A percentile compares a stretch with the other conserved stretches of the same genome.
phyloP scores from a whole-genome alignment of 176 grass and related monocot genomes.

The Phoenix roebelenii region DNA sequence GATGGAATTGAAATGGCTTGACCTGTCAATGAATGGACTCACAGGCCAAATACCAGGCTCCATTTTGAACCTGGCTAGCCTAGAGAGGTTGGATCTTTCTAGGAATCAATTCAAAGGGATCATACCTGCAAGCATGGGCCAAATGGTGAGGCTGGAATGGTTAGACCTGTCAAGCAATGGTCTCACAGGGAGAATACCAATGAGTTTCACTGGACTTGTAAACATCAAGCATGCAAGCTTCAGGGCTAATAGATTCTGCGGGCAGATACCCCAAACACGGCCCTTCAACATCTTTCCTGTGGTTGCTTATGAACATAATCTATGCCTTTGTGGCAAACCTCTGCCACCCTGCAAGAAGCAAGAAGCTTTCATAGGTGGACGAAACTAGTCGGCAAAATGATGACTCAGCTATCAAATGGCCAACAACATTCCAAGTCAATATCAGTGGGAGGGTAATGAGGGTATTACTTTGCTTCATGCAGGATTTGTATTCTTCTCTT shows the following conservation, averaged over 20 bases:
- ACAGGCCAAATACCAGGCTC: conserved; percentile 57
- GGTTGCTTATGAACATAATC: conserved; percentile 61
- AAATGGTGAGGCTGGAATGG: conserved; percentile 42
- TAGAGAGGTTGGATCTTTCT: conserved; percentile 57
- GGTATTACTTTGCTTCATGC: not conserved
- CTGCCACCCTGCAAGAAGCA: conserved; percentile 57
- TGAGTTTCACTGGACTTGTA: conserved; percentile 28
- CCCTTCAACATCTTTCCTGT: conserved; percentile 54
- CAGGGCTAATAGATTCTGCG: conserved; percentile 57
- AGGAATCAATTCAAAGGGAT: conserved; percentile 41
- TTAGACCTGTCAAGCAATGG: conserved; percentile 45
- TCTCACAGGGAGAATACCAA: conserved; percentile 60
- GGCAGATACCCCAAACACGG: conserved; percentile 46
- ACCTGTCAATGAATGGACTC: conserved; percentile 48
- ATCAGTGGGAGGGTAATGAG: not conserved
- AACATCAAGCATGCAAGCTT: conserved; percentile 55
- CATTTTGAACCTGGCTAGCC: conserved; percentile 22
- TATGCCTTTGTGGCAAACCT: conserved; percentile 74
- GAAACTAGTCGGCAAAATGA: conserved; percentile 16
- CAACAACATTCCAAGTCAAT: not conserved
- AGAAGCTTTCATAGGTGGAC: conserved; percentile 17
- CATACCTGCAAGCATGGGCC: conserved; percentile 47
- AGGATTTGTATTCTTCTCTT: conserved; percentile 5
- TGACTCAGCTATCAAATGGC: conserved; percentile 17
- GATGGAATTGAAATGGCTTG: conserved; percentile 32